phyloP scores from a whole-genome alignment of 2,329 filamentous ascomycete species.

The Cucurbitaria berberidis region DNA sequence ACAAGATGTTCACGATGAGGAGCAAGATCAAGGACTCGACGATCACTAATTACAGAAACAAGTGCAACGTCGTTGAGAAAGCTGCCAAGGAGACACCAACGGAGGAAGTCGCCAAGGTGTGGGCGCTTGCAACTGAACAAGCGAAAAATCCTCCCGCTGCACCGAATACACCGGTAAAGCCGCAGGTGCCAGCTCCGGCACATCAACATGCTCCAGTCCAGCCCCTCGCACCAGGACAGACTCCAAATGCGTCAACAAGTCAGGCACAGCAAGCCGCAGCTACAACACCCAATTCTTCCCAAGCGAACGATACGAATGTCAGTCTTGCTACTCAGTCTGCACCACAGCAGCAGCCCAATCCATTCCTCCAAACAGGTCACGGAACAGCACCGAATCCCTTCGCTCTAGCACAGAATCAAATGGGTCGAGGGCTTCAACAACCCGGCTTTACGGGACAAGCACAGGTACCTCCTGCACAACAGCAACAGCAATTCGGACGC shows the following conservation, averaged over 20 bases:
- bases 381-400: conserved; percentile 18
- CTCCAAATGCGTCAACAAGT: conserved; percentile 3
- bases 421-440: conserved; percentile 29
- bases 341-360: conserved; percentile 16
- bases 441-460: conserved; percentile 30
- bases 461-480: conserved; percentile 24
- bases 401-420: conserved; percentile 18
- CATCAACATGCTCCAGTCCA: conserved; percentile 12
- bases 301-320: conserved; percentile 19
- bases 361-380: conserved; percentile 21
- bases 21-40: conserved; percentile 75
- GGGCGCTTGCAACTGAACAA: conserved; percentile 78
- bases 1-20: conserved; percentile 63
- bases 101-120: conserved; percentile 83
- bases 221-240: conserved; percentile 10
- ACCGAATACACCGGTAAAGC: conserved; percentile 23
- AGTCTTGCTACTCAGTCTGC: conserved; percentile 10
- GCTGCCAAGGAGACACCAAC: conserved; percentile 86
- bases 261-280: conserved; percentile 10
- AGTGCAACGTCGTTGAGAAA: conserved; percentile 78
- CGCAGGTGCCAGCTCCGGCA: conserved; percentile 3
- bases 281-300: conserved; percentile 6
- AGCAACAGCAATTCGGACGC: conserved; percentile 30
- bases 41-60: conserved; percentile 67
- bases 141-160: conserved; percentile 65